Evolutionary conservation across 2,329 filamentous ascomycete species (phyloP), one percentile per base, ranked within the genome.

Genomic region (Neonectria hederae): DNA sequence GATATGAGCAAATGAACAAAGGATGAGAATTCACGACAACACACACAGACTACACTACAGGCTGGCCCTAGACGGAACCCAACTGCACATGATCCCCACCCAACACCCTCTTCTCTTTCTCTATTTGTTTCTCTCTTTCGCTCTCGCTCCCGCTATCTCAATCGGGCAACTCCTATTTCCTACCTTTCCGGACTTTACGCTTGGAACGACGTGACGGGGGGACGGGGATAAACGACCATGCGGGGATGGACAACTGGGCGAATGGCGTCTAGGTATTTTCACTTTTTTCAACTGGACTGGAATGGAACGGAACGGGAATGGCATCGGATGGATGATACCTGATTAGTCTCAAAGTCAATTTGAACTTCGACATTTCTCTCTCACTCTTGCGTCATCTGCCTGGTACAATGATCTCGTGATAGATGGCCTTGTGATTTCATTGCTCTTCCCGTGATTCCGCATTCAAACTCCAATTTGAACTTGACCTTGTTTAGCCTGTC

Each of bases 31-130:
- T 17, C n/a, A 32, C 4, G 19, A 32, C 28, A 51, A 49, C 38
- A 2, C 7, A 49, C 24, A 19, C 24, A 40, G 26, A 35, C 32
- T 48, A 53, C 42, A 35, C 32, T 48, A 53, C 42, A 53, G 48
- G 46, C 48, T 52, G 56, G 56, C n/a, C 48, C 48, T 51, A 32
- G 5, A 21, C 48, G 28, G n/a, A 51, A 32, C 48, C 21, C 48
- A 14, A 30, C 46, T 49, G 46, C 35, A 51, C 24, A 51, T 59
- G 40, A 28, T 22, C 26, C 40, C 17, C 22, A 17, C 30, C 24
- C 11, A 35, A 11, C 52, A 26, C 19, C 21, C 17, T 21, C 2
- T 30, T 35, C 46, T 43, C 14, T 49, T 40, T 30, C n/a, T 22
- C 30, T n/a, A 21, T 43, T 17, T 40, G n/a, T 22, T 42, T 22